phyloP scores from a whole-genome alignment of 2,329 filamentous ascomycete genomes.

The Coleophoma crateriformis region DNA sequence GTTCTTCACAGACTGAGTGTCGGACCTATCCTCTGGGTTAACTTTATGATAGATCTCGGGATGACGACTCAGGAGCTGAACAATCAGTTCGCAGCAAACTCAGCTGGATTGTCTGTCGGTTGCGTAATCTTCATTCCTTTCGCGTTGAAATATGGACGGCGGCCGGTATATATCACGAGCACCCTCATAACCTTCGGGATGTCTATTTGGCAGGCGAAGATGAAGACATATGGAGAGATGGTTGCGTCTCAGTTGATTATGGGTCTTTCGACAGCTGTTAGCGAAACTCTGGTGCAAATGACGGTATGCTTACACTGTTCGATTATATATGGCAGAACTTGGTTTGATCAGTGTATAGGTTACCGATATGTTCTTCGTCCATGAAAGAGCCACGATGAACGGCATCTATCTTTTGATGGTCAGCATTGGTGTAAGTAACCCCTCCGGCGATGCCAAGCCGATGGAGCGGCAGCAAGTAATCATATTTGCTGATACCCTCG shows the following conservation, averaged over 20 bases:
- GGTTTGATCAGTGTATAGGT: constrained; percentile 15
- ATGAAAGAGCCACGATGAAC: constrained; percentile 41
- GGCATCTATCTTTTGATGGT: constrained; percentile 36
- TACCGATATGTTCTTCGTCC: constrained; percentile 42
- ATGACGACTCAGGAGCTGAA: constrained; percentile 31
- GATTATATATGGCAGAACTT: background rate
- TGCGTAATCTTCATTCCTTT: constrained; percentile 38
- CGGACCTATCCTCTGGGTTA: background rate
- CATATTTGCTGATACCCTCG: background rate
- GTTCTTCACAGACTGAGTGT: background rate
- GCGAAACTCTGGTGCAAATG: constrained; percentile 39
- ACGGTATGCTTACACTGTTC: constrained; percentile 19
- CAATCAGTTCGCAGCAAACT: constrained; percentile 37
- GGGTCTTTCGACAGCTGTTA: constrained; percentile 37
- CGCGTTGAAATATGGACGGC: constrained; percentile 38
- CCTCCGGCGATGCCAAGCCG: constrained; percentile 6
- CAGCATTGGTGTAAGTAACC: constrained; percentile 20
- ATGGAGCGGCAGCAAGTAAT: no score
- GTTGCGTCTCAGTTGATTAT: constrained; percentile 36
- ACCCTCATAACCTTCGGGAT: constrained; percentile 29
- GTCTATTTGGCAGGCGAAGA: constrained; percentile 37
- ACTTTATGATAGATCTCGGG: constrained; percentile 29
- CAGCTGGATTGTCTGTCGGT: constrained; percentile 34
- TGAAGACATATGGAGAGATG: constrained; percentile 34
- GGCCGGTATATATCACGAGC: constrained; percentile 39